Conservation (phyloP, 768 basidiomycete species). For the Mycena indigotica region DNA sequence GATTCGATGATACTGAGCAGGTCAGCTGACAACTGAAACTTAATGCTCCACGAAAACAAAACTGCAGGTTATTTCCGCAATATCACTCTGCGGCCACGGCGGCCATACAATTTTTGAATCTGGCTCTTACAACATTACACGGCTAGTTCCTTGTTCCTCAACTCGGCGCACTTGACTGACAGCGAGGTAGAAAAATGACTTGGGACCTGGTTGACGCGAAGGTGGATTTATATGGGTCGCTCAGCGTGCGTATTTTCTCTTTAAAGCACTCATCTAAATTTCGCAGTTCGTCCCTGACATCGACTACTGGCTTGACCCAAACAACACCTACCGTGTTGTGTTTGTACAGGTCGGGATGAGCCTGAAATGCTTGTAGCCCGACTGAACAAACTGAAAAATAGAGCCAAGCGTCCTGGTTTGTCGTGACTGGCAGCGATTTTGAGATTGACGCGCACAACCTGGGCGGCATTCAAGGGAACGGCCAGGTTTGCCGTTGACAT, state of each 20-base stretch:
- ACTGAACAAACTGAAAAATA: constrained; percentile 35
- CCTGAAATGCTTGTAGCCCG: neutral
- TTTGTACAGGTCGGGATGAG: constrained; percentile 53
- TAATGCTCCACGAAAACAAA: no score
- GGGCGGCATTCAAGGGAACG: constrained; percentile 62
- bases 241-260: constrained; percentile 32
- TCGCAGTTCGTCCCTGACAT: constrained; percentile 55
- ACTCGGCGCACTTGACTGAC: neutral
- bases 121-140: constrained; percentile 43
- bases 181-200: constrained; percentile 37
- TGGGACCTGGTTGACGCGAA: constrained; percentile 37
- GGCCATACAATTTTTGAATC: constrained; percentile 35
- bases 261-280: neutral
- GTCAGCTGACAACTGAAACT: no score
- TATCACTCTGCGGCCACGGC: constrained; percentile 36
- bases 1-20: constrained; percentile 33
- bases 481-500: constrained; percentile 40
- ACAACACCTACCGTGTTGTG: constrained; percentile 61
- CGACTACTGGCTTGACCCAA: constrained; percentile 55
- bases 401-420: constrained; percentile 63
- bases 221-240: constrained; percentile 30
- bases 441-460: constrained; percentile 55
- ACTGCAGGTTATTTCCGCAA: no score
- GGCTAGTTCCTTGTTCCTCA: constrained; percentile 23
- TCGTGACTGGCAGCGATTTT: constrained; percentile 59